Base-by-base conservation (phyloP, 2,329 filamentous ascomycete genomes). In the Cytospora mali region DNA sequence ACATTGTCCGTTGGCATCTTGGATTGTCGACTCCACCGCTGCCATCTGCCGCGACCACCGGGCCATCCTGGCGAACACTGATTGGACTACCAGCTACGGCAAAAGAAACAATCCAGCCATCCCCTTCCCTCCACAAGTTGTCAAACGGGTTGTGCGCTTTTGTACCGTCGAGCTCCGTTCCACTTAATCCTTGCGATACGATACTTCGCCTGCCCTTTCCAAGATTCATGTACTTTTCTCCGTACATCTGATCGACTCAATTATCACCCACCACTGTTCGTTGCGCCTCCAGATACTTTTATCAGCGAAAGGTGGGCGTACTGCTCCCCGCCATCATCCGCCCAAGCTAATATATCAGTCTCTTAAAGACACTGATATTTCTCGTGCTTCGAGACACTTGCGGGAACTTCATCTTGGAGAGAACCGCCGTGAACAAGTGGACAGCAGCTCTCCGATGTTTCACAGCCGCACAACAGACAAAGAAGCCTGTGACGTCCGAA, bases 371-470 rank as follows among this genome's bases (percentile, higher is more conserved):
- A n/a, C 39, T n/a, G 39, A 6, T 6, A 21, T 7, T 16, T 18
- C 14, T 42, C 7, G 39, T 42, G n/a, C 18, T 42, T 42, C 65
- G 50, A 62, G 64, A 66, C 62, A 60, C 55, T 64, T 28, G 46
- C 49, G 61, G 59, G 14, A 25, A 56, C 28, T 48, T 35, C 35
- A 50, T 28, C 33, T 46, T 55, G 39, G 55, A 58, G 58, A 58
- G 39, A 31, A 42, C 50, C 42, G 51, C 46, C 46, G 39, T 56
- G 66, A 65, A 66, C 66, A 61, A 71, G 66, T 69, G 69, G 67
- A 69, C 62, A 69, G 68, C 68, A 57, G 62, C 62, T 67, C 64
- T 61, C 69, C 67, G 62, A 70, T 75, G 74, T 75, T 73, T 75
- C 70, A 73, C 70, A 66, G 66, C 66, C 62, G 64, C 68, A 66